Base-by-base conservation (phyloP, 148 eudicot genomes). In the Chenopodium formosanum region DNA sequence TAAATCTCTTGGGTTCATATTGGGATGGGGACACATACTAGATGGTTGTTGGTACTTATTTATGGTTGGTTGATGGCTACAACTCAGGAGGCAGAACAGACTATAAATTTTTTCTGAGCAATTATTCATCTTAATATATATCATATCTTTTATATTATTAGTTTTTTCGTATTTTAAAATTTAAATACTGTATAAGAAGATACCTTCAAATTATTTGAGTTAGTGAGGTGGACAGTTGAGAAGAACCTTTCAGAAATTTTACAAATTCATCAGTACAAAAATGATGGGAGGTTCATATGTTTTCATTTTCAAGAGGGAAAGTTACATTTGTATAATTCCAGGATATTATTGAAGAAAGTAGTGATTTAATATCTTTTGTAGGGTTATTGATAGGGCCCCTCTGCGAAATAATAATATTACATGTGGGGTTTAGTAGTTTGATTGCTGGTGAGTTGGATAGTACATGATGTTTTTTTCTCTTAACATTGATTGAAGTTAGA, bases 1-100 rank as follows among this genome's bases (percentile, higher is more conserved):
- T 58, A 79, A 48, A 69, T 40, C 19, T 75, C 73, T 84, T 78
- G 84, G 76, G 74, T 84, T 60, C 78, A 65, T 83, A 75, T 79
- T 70, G 79, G 72, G 90, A 87, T 73, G 78, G 83, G 66, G 89
- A 86, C 89, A 84, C 84, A 79, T 80, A 84, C 81, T 81, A 70
- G 77, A 74, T 80, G 88, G 83, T 83, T 81, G 85, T 86, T 81
- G 86, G 82, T 80, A 76, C 85, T 86, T 89, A 84, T 89, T 84
- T 74, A 53, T 83, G 86, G 87, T 86, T 79, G 83, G 83, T 77
- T 78, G 84, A 80, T 69, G 63, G 86, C 87, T 73, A 84, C 86
- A 64, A 80, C 66, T 80, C 83, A 75, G 23, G 75, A 75, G 82
- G 79, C 85, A 83, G 82, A 74, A 74, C 79, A 74, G 75, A 74